phyloP scores from a whole-genome alignment of 2,329 filamentous ascomycete species.

The Epichloe festucae region DNA sequence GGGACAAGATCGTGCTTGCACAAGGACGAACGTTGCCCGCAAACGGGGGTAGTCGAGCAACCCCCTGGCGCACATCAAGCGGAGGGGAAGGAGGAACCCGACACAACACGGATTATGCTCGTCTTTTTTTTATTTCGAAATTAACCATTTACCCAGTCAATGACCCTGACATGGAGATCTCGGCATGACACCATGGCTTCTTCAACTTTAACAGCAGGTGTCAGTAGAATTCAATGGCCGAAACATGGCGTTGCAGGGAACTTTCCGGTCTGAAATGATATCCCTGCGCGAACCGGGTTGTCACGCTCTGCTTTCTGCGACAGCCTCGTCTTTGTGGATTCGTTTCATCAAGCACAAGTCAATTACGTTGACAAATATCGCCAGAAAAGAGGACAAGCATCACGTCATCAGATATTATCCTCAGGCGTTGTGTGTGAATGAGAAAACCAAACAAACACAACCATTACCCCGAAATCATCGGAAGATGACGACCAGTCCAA shows the following conservation, averaged over 20 bases:
- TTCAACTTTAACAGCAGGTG: background rate
- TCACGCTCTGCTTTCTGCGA: background rate
- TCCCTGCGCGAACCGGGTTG: background rate
- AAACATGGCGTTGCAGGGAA: background rate
- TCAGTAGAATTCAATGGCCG: background rate
- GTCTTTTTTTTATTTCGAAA: no score
- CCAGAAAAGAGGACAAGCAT: background rate
- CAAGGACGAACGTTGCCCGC: background rate
- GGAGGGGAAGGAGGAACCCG: background rate
- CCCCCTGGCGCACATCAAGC: background rate
- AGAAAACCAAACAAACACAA: background rate
- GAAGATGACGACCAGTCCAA: background rate
- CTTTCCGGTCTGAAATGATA: background rate
- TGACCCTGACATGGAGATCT: no score
- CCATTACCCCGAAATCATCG: background rate
- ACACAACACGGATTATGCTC: background rate
- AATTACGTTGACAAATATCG: background rate
- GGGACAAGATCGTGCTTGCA: slow-evolving; percentile 7
- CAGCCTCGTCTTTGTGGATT: background rate
- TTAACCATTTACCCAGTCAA: no score
- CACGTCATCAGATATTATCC: background rate
- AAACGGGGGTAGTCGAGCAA: background rate
- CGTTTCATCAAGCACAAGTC: background rate
- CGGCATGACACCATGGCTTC: no score
- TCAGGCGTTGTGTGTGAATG: background rate